These are phyloP conservation scores for Ascosphaera pollenicola DNA, from an alignment of 2,329 filamentous ascomycete species.

Conservation along the genomic window DNA sequence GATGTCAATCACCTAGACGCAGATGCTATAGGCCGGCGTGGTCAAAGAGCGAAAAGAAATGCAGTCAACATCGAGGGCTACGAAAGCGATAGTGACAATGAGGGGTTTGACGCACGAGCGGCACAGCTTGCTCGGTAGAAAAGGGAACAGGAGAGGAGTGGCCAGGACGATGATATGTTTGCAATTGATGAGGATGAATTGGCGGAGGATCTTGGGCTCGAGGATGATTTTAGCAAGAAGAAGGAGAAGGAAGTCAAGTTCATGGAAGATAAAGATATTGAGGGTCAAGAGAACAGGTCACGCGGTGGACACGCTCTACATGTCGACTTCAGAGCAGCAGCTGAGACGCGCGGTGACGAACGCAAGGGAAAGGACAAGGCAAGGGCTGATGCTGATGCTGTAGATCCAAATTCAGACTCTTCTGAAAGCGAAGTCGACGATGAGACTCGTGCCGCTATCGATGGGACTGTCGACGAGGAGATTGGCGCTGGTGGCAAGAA, in stretches of 20 bases:
- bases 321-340: constrained; percentile 30
- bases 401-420: constrained; percentile 31
- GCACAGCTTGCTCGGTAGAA: constrained; percentile 30
- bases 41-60: constrained; percentile 60
- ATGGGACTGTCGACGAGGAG: constrained; percentile 66
- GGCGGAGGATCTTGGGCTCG: constrained; percentile 34
- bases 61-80: constrained; percentile 95
- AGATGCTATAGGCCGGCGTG: constrained; percentile 65
- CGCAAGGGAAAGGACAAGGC: constrained; percentile 30
- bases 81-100: constrained; percentile 79
- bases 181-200: constrained; percentile 29
- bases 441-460: constrained; percentile 44
- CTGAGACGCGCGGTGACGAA: constrained; percentile 12
- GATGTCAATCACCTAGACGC: constrained; percentile 55
- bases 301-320: constrained; percentile 49
- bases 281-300: constrained; percentile 55
- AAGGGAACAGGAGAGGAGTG: constrained; percentile 15
- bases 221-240: constrained; percentile 26
- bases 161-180: constrained; percentile 53
- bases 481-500: constrained; percentile 79
- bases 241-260: constrained; percentile 42
- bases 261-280: constrained; percentile 41
- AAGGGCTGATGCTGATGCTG: constrained; percentile 28
- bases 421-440: constrained; percentile 40
- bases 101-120: constrained; percentile 61